Evolutionary conservation across 169 alveolate genomes (phyloP).

Genomic region (Theileria equi): DNA sequence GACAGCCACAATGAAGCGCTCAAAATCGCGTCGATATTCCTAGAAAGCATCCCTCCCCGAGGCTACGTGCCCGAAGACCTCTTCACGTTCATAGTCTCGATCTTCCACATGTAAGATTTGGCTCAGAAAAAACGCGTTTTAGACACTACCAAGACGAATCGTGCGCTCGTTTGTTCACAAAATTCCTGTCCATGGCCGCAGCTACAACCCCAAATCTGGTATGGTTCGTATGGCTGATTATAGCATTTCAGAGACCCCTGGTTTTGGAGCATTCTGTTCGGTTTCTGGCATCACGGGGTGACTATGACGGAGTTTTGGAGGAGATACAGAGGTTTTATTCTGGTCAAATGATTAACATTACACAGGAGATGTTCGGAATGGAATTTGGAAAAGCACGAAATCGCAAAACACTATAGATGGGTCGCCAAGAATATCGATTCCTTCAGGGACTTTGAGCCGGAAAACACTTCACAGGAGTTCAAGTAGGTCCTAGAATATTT

Average conservation of each 20-base stretch:
- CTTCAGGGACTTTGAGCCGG: conserved; percentile 1
- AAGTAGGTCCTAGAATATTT: not conserved
- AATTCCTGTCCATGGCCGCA: conserved; percentile 43
- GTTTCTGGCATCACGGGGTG: conserved; percentile 15
- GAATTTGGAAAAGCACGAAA: conserved; percentile 57
- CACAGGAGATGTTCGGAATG: conserved; percentile 57
- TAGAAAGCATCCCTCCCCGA: conserved; percentile 46
- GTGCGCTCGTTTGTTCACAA: conserved; percentile 18
- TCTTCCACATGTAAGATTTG: conserved; percentile 37
- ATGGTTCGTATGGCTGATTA: not conserved
- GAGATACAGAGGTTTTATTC: conserved; percentile 28
- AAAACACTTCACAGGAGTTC: conserved; percentile 3
- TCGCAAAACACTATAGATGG: conserved; percentile 54
- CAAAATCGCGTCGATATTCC: conserved; percentile 25
- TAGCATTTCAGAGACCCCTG: conserved; percentile 30
- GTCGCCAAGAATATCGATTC: conserved; percentile 33
- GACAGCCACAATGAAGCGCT: conserved; percentile 42
- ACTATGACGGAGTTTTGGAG: conserved; percentile 8
- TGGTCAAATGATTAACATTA: not conserved
- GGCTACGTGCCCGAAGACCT: conserved; percentile 57
- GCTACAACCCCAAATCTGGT: conserved; percentile 56
- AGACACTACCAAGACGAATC: not conserved
- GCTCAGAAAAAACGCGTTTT: not conserved
- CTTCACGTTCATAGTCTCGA: conserved; percentile 17
- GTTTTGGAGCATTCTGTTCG: conserved; percentile 38